Evolutionary conservation across 2,329 filamentous ascomycete genomes (phyloP).

Genomic region (Cladophialophora exuberans): DNA sequence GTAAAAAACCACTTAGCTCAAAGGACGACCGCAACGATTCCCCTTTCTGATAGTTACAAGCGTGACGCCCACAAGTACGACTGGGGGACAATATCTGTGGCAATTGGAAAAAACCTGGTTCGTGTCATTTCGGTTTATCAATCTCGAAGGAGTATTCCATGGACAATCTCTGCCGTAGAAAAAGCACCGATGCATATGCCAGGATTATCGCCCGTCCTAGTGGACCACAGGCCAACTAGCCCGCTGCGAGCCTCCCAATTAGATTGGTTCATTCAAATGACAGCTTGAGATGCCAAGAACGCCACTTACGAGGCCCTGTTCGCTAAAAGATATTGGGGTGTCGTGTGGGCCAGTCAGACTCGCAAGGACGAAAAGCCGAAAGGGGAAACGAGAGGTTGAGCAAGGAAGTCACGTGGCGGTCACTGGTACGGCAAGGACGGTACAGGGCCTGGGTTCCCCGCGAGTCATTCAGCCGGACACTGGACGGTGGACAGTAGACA

Average conservation of each 20-base stretch:
- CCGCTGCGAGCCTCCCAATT: constrained; percentile 1
- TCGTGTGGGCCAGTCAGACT: constrained; percentile 1
- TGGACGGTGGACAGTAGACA: no score
- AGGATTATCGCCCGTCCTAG: background rate
- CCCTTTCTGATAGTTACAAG: background rate
- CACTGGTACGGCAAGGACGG: no score
- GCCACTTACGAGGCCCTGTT: constrained; percentile 14
- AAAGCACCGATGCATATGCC: constrained; percentile 7
- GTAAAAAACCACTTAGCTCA: background rate
- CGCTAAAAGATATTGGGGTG: constrained; percentile 10
- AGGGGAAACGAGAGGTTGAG: no score
- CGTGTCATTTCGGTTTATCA: constrained; percentile 3
- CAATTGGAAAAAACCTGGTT: constrained; percentile 6
- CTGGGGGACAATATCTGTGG: background rate
- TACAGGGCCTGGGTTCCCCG: no score
- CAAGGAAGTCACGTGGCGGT: no score
- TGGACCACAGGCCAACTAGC: background rate
- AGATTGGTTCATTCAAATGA: constrained; percentile 1
- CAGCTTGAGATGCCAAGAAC: constrained; percentile 7
- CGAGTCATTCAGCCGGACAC: no score
- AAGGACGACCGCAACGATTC: background rate
- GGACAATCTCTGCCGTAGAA: constrained; percentile 6
- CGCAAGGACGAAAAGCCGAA: no score
- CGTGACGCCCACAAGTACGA: no score
- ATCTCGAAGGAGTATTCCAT: constrained; percentile 4